Evolutionary conservation across 805 yeast genomes (phyloP), one percentile per base, ranked within the genome.

Genomic region (Candida ulmi): DNA sequence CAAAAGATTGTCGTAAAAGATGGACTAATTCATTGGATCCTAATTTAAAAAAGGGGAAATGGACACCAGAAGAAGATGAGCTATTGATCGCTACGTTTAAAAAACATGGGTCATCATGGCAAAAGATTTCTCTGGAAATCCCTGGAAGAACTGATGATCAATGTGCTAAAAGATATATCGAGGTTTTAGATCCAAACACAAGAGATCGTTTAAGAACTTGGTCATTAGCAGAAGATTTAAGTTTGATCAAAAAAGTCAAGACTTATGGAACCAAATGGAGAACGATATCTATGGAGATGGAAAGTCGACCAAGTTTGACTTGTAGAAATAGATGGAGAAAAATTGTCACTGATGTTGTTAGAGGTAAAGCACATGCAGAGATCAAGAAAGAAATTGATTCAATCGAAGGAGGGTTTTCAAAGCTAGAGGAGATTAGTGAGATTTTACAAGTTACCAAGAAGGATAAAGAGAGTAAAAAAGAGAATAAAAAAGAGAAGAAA

Each of bases 311-410:
- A 5, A 80, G 93, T 45, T 71, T 90, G 41, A 87, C 95, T 1
- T 88, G 96, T 58, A 69, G 98, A 45, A 90, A 90, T 61, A 71
- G 96, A 45, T 90, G 96, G 96, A 73, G 96, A 50, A 88, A 85
- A 54, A 74, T 87, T 26, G 82, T 83, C 42, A 83, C 90, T 1
- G 79, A 78, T 47, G 87, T 83, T 30, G 86, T 79, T 5, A 62
- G 85, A 55, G 81, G 81, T 25, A 72, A 74, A 47, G 88, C 90
- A 0, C 58, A 68, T 31, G 68, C 69, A 7, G 67, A 65, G 19
- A 74, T 84, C 33, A 71, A 70, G 50, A 60, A 62, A 40, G 87
- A 83, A 37, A 83, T 83, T 17, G 78, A 80, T 36, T 69, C 68
- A 18, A 65, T 75, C 9, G 68, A 71, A 44, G 61, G 60, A 33